Evolutionary conservation across 768 basidiomycete genomes (phyloP).

Genomic region (Candolleomyces eurysporus): DNA sequence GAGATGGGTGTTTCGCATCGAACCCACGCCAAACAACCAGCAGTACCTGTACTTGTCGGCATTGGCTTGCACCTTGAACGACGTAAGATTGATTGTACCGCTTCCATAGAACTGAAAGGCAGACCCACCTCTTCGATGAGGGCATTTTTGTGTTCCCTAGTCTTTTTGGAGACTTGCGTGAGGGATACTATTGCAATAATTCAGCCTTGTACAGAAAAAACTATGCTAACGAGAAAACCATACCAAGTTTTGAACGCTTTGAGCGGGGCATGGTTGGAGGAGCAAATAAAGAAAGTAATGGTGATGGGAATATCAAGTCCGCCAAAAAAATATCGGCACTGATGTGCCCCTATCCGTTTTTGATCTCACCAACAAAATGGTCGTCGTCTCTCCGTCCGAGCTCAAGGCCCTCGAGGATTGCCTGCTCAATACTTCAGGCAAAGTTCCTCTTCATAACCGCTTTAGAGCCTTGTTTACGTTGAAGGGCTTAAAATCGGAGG

Average conservation of each 20-base stretch:
- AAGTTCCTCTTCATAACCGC: constrained; percentile 77
- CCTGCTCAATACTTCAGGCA: constrained; percentile 74
- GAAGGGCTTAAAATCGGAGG: constrained; percentile 75
- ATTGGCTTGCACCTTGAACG: constrained; percentile 71
- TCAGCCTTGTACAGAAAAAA: too few relatives aligned
- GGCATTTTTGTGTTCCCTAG: constrained; percentile 83
- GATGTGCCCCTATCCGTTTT: constrained; percentile 11
- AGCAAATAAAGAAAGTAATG: constrained; percentile 17
- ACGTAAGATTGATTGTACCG: constrained; percentile 1
- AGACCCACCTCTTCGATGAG: constrained; percentile 72
- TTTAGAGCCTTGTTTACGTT: constrained; percentile 92
- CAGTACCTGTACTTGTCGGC: constrained; percentile 91
- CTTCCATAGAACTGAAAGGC: neutral
- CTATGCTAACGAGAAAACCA: too few relatives aligned
- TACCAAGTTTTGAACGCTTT: constrained; percentile 85
- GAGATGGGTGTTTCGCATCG: constrained; percentile 92
- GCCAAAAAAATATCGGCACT: constrained; percentile 31
- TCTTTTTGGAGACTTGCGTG: constrained; percentile 94
- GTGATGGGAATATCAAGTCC: constrained; percentile 44
- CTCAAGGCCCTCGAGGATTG: constrained; percentile 68
- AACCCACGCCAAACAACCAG: constrained; percentile 93
- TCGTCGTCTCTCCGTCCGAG: constrained; percentile 45
- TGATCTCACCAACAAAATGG: constrained; percentile 24
- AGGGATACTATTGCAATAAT: constrained; percentile 64
- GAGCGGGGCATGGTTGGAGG: constrained; percentile 75